Conservation (phyloP, 2,329 filamentous ascomycete genomes). For the Lasiodiplodia citricola region DNA sequence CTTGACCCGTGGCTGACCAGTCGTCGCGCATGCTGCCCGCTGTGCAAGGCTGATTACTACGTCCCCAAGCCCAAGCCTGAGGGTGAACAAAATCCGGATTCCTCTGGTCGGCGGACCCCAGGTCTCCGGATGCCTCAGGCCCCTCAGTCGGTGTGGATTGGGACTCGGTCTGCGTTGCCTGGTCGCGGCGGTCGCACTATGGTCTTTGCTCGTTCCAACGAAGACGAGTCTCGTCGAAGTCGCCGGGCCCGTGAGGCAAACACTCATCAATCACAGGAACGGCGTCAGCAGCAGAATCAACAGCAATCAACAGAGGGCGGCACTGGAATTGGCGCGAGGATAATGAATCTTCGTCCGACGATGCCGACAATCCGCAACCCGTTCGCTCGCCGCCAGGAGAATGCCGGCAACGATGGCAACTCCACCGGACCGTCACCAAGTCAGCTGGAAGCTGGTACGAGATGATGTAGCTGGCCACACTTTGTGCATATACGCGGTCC, state of each 20-base stretch:
- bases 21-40: constrained; percentile 90
- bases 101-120: constrained; percentile 37
- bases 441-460: constrained; percentile 29
- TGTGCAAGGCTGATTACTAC: constrained; percentile 98
- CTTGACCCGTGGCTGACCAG: constrained; percentile 97
- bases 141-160: constrained; percentile 41
- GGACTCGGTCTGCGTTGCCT: constrained; percentile 36
- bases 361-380: constrained; percentile 31
- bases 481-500: not conserved
- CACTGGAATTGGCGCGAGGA: constrained; percentile 28
- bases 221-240: constrained; percentile 2
- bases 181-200: constrained; percentile 42
- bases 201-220: constrained; percentile 30
- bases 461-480: constrained; percentile 11
- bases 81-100: constrained; percentile 45
- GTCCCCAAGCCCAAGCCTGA: constrained; percentile 85
- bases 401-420: constrained; percentile 24
- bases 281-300: not conserved
- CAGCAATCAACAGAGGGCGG: not conserved
- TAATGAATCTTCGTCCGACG: constrained; percentile 6
- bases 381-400: constrained; percentile 34
- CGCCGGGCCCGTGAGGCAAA: constrained; percentile 26
- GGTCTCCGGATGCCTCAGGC: constrained; percentile 38
- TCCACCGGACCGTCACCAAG: constrained; percentile 26
- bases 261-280: constrained; percentile 29